These are phyloP conservation scores for Moricandia arvensis DNA, from an alignment of 345 rosid genomes.

Conservation along the genomic window DNA sequence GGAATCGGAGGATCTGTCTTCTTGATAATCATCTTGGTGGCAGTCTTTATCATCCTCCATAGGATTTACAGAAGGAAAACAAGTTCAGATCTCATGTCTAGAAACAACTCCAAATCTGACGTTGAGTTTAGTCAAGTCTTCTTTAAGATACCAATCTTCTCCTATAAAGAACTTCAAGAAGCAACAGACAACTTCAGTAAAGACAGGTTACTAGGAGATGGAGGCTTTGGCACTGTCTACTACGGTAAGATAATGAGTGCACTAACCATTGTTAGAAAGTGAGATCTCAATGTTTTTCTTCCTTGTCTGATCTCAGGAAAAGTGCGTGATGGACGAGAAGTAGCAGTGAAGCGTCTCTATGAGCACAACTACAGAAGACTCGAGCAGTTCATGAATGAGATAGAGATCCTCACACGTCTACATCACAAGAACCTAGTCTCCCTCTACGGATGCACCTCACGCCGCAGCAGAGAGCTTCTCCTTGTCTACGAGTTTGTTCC, in stretches of 20 bases:
- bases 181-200: conserved; percentile 53
- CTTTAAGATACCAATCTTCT: conserved; percentile 55
- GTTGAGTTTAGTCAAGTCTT: conserved; percentile 35
- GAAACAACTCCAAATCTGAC: conserved; percentile 40
- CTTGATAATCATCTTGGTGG: conserved; percentile 24
- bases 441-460: conserved; percentile 66
- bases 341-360: conserved; percentile 65
- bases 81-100: conserved; percentile 32
- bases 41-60: conserved; percentile 8
- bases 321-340: conserved; percentile 64
- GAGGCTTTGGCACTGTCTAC: conserved; percentile 74
- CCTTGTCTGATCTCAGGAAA: conserved; percentile 41
- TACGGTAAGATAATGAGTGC: conserved; percentile 45
- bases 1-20: conserved; percentile 42
- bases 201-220: conserved; percentile 58
- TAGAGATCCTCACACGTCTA: conserved; percentile 55
- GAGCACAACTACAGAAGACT: conserved; percentile 50
- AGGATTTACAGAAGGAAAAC: conserved; percentile 25
- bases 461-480: conserved; percentile 52
- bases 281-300: neutral
- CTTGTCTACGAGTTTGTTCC: conserved; percentile 65
- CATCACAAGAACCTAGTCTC: conserved; percentile 64
- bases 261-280: neutral
- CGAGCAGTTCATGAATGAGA: conserved; percentile 61
- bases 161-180: conserved; percentile 56